A percentile compares a stretch with the other conserved stretches of the same genome.
phyloP scores from a whole-genome alignment of 805 yeast species.

The Saccharomycopsis sp. region DNA sequence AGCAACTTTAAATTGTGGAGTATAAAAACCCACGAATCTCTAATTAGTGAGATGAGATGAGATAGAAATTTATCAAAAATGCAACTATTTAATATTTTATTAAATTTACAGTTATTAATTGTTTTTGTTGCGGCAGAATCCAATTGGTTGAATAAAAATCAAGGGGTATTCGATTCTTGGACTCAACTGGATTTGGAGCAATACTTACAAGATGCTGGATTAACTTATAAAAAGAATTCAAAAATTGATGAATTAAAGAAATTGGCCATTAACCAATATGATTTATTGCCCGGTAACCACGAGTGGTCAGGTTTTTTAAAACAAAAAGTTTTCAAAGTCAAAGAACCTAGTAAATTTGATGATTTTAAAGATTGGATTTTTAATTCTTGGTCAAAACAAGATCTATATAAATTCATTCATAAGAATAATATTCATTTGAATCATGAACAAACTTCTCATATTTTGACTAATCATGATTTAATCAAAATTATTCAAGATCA shows the following conservation, averaged over 20 bases:
- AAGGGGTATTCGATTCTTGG: not conserved
- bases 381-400: conserved; percentile 32
- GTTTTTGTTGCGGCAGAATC: too few relatives aligned
- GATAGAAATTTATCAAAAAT: too few relatives aligned
- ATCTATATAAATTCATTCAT: conserved; percentile 26
- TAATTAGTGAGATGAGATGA: too few relatives aligned
- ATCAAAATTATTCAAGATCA: conserved; percentile 28
- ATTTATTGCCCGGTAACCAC: not conserved
- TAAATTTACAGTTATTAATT: too few relatives aligned
- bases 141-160: too few relatives aligned
- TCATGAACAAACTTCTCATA: conserved; percentile 1
- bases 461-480: conserved; percentile 26
- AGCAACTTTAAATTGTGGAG: too few relatives aligned
- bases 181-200: not conserved
- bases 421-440: conserved; percentile 25
- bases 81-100: too few relatives aligned
- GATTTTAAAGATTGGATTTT: conserved; percentile 34
- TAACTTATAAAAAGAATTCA: not conserved
- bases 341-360: not conserved
- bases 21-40: too few relatives aligned
- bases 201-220: not conserved
- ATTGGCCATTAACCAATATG: not conserved
- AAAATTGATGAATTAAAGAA: not conserved
- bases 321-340: not conserved
- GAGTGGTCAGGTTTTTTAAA: not conserved